Evolutionary conservation across 2,329 filamentous ascomycete genomes (phyloP).

Genomic region (Fusarium verrucosum): DNA sequence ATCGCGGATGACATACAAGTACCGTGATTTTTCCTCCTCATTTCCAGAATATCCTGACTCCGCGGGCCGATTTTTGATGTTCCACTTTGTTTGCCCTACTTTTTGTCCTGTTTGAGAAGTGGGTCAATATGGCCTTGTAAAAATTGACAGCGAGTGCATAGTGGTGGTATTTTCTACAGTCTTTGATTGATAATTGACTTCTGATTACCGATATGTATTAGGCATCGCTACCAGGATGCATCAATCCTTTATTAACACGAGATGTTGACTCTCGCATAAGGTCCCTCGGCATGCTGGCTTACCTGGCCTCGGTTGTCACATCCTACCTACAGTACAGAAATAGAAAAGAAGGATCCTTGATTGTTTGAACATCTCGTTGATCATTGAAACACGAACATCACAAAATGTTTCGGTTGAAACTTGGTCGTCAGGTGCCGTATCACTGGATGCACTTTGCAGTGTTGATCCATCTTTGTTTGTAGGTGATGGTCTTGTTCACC

Average conservation of each 20-base stretch:
- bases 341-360: neutral
- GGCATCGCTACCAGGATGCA: neutral
- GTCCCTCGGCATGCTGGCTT: neutral
- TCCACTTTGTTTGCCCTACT: conserved; percentile 3
- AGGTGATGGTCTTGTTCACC: neutral
- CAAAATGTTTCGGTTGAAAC: neutral
- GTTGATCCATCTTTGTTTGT: neutral
- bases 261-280: conserved; percentile 1
- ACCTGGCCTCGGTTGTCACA: neutral
- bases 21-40: conserved; percentile 9
- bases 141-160: neutral
- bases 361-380: conserved; percentile 9
- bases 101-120: conserved; percentile 1
- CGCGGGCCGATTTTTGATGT: conserved; percentile 19
- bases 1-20: conserved; percentile 14
- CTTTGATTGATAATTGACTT: too few species aligned
- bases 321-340: neutral
- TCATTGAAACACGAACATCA: neutral
- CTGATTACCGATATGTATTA: too few species aligned
- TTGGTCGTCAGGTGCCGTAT: neutral
- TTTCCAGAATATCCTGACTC: conserved; percentile 27
- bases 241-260: conserved; percentile 9
- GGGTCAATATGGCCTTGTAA: neutral
- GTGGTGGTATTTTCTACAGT: neutral
- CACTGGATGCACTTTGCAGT: neutral